Evolutionary conservation across 345 rosid species (phyloP).

Genomic region (Eucalyptus urophylla): DNA sequence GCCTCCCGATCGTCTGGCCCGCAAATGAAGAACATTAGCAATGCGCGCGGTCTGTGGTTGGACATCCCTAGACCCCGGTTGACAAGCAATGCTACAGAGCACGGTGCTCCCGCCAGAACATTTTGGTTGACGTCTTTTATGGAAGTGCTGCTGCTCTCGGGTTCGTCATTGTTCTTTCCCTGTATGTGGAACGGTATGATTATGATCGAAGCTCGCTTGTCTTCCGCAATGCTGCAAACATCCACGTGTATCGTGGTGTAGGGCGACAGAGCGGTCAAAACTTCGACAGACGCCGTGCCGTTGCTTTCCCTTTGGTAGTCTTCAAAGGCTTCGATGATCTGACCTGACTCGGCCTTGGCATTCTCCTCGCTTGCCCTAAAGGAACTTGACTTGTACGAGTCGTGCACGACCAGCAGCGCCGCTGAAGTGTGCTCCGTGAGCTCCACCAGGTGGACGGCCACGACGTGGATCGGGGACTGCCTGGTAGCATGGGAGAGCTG

Average conservation of each 20-base stretch:
- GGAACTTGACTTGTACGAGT: background rate
- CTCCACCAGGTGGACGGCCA: constrained; percentile 45
- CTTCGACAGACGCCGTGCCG: constrained; percentile 6
- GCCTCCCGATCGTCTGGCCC: constrained; percentile 73
- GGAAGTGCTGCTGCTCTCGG: constrained; percentile 22
- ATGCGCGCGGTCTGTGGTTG: background rate
- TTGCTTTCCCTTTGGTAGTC: constrained; percentile 6
- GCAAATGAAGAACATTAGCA: constrained; percentile 36
- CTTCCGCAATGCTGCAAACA: constrained; percentile 45
- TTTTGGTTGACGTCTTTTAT: constrained; percentile 34
- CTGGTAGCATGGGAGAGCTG: constrained; percentile 23
- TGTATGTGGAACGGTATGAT: constrained; percentile 48
- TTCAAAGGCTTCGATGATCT: constrained; percentile 16
- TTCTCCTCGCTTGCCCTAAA: background rate
- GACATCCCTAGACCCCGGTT: constrained; percentile 40
- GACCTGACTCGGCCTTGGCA: constrained; percentile 11
- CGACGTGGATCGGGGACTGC: constrained; percentile 16
- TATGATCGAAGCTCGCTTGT: constrained; percentile 32
- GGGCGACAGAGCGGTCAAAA: constrained; percentile 44
- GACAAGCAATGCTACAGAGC: constrained; percentile 55
- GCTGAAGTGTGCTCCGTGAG: constrained; percentile 17
- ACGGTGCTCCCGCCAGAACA: constrained; percentile 40
- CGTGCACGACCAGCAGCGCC: constrained; percentile 49
- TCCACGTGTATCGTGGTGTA: constrained; percentile 53
- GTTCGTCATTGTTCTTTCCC: constrained; percentile 9